phyloP scores from a whole-genome alignment of 768 basidiomycete genomes.

The Gautieria morchelliformis region DNA sequence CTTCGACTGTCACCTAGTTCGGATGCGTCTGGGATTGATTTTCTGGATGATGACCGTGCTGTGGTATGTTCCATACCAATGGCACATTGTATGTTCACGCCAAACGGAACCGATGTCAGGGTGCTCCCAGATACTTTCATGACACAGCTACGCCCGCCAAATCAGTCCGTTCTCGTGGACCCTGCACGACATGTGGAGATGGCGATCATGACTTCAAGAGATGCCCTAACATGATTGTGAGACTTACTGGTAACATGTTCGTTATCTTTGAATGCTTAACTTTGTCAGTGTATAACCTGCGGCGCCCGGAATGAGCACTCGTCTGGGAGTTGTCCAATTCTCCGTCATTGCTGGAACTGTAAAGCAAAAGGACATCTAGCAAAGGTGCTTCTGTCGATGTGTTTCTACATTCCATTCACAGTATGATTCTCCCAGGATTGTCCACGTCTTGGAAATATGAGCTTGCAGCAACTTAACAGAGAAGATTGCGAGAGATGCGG shows the following conservation, averaged over 20 bases:
- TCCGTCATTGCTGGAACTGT: slow-evolving; percentile 71
- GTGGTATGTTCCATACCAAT: neutral
- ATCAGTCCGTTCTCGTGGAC: slow-evolving; percentile 29
- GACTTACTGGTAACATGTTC: slow-evolving; percentile 17
- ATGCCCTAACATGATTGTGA: slow-evolving; percentile 67
- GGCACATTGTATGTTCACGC: slow-evolving; percentile 39
- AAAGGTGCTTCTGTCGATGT: slow-evolving; percentile 31
- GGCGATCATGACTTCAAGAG: slow-evolving; percentile 56
- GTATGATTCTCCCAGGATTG: slow-evolving; percentile 3
- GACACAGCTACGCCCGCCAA: slow-evolving; percentile 32
- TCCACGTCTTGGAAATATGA: slow-evolving; percentile 29
- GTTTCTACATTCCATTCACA: neutral
- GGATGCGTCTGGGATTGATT: slow-evolving; percentile 43
- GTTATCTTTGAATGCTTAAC: neutral
- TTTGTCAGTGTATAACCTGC: slow-evolving; percentile 62
- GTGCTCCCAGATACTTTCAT: slow-evolving; percentile 51
- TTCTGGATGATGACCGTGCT: slow-evolving; percentile 55
- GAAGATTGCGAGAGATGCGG: slow-evolving; percentile 63
- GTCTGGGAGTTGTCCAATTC: slow-evolving; percentile 70
- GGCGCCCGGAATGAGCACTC: slow-evolving; percentile 72
- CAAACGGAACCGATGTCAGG: neutral
- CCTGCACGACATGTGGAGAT: slow-evolving; percentile 76
- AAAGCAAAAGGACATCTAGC: slow-evolving; percentile 81
- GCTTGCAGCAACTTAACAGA: slow-evolving; percentile 45
- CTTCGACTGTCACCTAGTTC: slow-evolving; percentile 3